Base-by-base conservation (phyloP, 2,329 filamentous ascomycete genomes). In the Tolypocladium amazonense region DNA sequence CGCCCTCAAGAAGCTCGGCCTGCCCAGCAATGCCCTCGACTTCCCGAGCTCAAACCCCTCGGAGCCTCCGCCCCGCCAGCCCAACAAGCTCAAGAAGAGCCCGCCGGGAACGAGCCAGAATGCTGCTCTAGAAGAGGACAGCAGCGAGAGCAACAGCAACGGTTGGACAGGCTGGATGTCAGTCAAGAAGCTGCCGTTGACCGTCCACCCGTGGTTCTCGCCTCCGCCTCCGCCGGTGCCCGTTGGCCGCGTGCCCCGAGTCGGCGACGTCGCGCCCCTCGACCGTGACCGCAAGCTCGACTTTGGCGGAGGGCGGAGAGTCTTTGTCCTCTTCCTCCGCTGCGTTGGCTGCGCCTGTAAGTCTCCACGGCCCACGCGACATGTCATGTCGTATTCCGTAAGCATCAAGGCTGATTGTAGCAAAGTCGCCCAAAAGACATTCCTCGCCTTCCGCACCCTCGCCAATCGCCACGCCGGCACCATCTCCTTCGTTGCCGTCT, bases 261-360 rank as follows among this genome's bases (percentile, higher is more conserved):
- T 78, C 12, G 80, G 81, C 38, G 77, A 81, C 58, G 65, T 74
- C 54, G 79, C 79, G 3, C 81, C 81, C 2, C 61, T 73, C 1
- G 80, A 82, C 64, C 72, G 74, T 37, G 76, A 79, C 50, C 68
- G 75, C 37, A 75, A 74, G 65, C 67, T 82, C 45, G 66, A 68
- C 8, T 69, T 80, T 33, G 77, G 75, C 15, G 70, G 73, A n/a
- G 78, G 79, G 0, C 73, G 69, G 58, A 76, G 73, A 15, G 73
- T 77, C 2, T 65, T 83, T 20, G 72, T 83, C 12, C 76, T 83
- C 25, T 83, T 83, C 65, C 64, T 83, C 59, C 77, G 81, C 12
- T 83, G 80, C 57, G 80, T 82, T 15, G 81, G 80, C 8, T 83
- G 81, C 68, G 81, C 81, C 9, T 82, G 80, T 82, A 74, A 62